Percentiles rank a stretch among this genome's conserved stretches.
Evolutionary conservation across 2,329 filamentous ascomycete species (phyloP).

Genomic region (Cercospora sp.): DNA sequence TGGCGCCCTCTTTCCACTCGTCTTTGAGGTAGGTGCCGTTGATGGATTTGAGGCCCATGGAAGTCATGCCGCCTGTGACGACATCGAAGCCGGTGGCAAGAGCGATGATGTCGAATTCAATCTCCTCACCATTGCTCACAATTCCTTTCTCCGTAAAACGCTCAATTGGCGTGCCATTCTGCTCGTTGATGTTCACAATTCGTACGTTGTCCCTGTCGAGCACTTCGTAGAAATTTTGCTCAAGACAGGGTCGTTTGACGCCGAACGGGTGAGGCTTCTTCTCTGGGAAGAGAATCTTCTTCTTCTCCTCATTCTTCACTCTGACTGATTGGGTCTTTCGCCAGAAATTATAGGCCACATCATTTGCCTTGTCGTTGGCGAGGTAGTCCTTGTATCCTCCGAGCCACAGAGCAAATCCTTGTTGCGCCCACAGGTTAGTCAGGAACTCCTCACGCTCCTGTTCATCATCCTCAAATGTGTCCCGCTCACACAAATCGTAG

Average conservation of each 20-base stretch:
- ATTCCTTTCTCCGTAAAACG: conserved; percentile 49
- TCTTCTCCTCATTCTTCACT: conserved; percentile 47
- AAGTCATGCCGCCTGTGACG: conserved; percentile 50
- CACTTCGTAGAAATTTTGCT: conserved; percentile 51
- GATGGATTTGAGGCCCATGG: conserved; percentile 46
- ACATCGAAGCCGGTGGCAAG: conserved; percentile 42
- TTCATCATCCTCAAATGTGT: conserved; percentile 51
- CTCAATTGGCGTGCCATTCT: conserved; percentile 42
- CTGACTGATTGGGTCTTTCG: conserved; percentile 46
- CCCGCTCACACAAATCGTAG: conserved; percentile 57
- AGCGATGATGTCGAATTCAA: conserved; percentile 50
- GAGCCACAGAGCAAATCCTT: conserved; percentile 36
- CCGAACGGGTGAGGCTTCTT: conserved; percentile 49
- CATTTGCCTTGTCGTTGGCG: conserved; percentile 46
- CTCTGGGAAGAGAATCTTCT: conserved; percentile 49
- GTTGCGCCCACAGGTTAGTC: conserved; percentile 44
- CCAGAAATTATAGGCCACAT: conserved; percentile 51
- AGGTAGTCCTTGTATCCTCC: conserved; percentile 37
- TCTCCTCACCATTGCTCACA: conserved; percentile 38
- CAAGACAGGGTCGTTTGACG: conserved; percentile 49
- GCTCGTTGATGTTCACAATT: conserved; percentile 45
- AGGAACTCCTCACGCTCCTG: conserved; percentile 49
- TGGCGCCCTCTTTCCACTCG: conserved; percentile 48
- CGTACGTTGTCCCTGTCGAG: conserved; percentile 46
- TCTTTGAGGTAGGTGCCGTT: conserved; percentile 37